Base-by-base conservation (phyloP, 257 asterid species). In the Linaria vulgaris region DNA sequence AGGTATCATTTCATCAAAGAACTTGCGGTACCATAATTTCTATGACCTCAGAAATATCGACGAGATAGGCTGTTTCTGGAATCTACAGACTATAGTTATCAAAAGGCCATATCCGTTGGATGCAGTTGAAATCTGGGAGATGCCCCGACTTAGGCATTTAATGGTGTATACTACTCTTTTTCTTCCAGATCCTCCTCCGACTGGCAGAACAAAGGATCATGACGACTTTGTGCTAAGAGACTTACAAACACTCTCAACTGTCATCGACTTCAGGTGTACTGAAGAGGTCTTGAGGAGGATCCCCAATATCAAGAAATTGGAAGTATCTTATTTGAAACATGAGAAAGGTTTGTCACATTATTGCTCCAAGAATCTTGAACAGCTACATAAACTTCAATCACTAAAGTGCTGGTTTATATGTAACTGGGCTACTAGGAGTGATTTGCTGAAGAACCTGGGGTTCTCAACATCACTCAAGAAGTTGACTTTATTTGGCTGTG, bases 151-250 rank as follows among this genome's bases (percentile, higher is more conserved):
- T 61, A 53, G 70, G 39, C 47, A 65, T 43, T 6, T 53, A 0
- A 54, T 20, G 24, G n/a, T n/a, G 23, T 52, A 4, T 27, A 1
- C 8, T 0, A 4, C 3, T n/a, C 19, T 63, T 14, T 9, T 0
- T n/a, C 70, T 65, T 34, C 62, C 70, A 12, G 55, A 65, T n/a
- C n/a, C n/a, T 41, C 51, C 27, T 53, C 70, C 70, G 1, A 21
- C 12, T n/a, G n/a, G n/a, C n/a, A n/a, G n/a, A 20, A 24, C 0
- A 23, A 19, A 39, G 8, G 9, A 27, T n/a, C 17, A 54, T 23
- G 24, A 31, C 15, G 68, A 63, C 12, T 6, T 53, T 13, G 38
- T 56, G 30, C 14, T 53, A 44, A 15, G 27, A 9, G 53, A 65
- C 60, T 57, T 65, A 44, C 70, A 53, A 13, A 39, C 53, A 4